A percentile compares a stretch with the other conserved stretches of the same genome.
These are phyloP conservation scores for Croton laevigatus DNA, from an alignment of 441 rosid species.

Conservation along the genomic window DNA sequence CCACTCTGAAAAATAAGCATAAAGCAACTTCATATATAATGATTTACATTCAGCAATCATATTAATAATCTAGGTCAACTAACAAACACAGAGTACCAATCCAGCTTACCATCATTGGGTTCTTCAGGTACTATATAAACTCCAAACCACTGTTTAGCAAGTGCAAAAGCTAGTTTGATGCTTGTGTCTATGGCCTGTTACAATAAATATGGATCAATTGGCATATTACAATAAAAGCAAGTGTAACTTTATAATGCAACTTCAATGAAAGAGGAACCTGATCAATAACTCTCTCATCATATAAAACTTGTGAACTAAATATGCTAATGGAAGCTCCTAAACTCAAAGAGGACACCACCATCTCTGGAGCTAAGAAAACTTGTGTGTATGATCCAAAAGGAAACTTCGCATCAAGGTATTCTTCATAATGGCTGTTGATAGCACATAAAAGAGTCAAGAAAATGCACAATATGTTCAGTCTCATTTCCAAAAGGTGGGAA, in stretches of 20 bases:
- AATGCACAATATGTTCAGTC: neutral
- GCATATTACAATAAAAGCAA: conserved; percentile 20
- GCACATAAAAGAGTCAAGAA: conserved; percentile 27
- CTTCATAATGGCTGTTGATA: conserved; percentile 80
- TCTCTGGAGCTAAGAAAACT: conserved; percentile 84
- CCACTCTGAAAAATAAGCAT: conserved; percentile 66
- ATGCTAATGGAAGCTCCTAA: conserved; percentile 84
- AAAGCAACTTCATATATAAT: conserved; percentile 22
- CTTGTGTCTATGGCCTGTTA: conserved; percentile 88
- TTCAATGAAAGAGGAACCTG: conserved; percentile 47
- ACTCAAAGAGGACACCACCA: conserved; percentile 71
- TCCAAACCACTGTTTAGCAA: conserved; percentile 99
- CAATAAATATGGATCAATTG: conserved; percentile 31
- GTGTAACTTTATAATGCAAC: conserved; percentile 3
- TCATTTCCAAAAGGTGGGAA: neutral
- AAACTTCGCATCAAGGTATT: conserved; percentile 80
- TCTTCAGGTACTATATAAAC: conserved; percentile 75
- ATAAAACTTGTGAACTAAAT: conserved; percentile 79
- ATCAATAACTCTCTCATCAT: conserved; percentile 88
- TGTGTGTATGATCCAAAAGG: conserved; percentile 95
- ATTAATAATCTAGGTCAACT: conserved; percentile 14
- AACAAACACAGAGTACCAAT: conserved; percentile 22
- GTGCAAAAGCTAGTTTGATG: conserved; percentile 85
- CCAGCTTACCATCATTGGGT: conserved; percentile 78
- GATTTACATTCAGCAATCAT: conserved; percentile 16